These are phyloP conservation scores for Sporothrix pseudoabietina DNA, from an alignment of 2,329 filamentous ascomycete genomes.

Conservation along the genomic window DNA sequence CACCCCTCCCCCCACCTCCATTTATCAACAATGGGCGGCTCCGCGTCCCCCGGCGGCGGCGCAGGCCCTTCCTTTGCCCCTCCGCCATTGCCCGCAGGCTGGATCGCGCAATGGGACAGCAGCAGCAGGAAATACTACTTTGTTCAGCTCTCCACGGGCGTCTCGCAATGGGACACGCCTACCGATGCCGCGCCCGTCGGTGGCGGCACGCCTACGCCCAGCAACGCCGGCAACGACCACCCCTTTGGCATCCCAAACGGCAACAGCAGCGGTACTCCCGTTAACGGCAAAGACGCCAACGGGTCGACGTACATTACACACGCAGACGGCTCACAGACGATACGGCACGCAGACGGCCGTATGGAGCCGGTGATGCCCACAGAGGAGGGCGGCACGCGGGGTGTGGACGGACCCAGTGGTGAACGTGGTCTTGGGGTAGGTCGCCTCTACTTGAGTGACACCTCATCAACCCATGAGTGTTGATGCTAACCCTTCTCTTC, in stretches of 20 bases:
- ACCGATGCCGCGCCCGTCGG: constrained; percentile 65
- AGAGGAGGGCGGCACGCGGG: constrained; percentile 48
- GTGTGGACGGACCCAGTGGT: constrained; percentile 41
- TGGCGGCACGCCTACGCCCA: constrained; percentile 56
- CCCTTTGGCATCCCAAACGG: constrained; percentile 59
- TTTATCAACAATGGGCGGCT: constrained; percentile 53
- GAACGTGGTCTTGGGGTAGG: constrained; percentile 69
- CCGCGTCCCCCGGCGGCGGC: constrained; percentile 59
- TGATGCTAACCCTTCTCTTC: neutral
- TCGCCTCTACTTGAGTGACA: neutral
- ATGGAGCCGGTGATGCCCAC: constrained; percentile 60
- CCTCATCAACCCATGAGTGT: too few relatives aligned
- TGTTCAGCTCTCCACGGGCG: constrained; percentile 70
- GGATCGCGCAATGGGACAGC: constrained; percentile 71
- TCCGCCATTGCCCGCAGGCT: constrained; percentile 63
- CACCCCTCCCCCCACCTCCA: neutral
- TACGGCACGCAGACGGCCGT: constrained; percentile 61
- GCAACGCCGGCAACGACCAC: constrained; percentile 55
- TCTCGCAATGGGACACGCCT: constrained; percentile 74
- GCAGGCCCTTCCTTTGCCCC: constrained; percentile 63
- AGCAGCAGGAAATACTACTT: constrained; percentile 68
- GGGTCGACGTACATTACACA: constrained; percentile 60
- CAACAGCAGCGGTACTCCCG: neutral
- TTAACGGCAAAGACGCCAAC: constrained; percentile 30
- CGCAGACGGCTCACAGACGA: constrained; percentile 63